These are phyloP conservation scores for Spergularia bocconei DNA, from an alignment of 148 eudicot species.

Conservation along the genomic window DNA sequence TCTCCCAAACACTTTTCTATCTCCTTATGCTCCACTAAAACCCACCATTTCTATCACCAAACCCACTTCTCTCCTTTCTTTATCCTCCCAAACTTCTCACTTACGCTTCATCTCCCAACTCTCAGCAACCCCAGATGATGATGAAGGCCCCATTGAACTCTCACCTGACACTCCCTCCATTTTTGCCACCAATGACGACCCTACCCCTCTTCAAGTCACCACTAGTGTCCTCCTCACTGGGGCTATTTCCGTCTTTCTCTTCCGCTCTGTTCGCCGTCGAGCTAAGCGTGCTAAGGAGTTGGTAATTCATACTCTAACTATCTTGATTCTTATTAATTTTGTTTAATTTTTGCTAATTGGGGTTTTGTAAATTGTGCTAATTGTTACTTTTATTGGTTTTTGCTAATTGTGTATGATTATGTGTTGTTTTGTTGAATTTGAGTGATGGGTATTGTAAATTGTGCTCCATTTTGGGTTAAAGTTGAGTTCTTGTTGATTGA, in stretches of 20 bases:
- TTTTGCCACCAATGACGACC: conserved; percentile 64
- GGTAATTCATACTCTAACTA: conserved; percentile 28
- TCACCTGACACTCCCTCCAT: conserved; percentile 55
- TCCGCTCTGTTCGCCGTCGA: conserved; percentile 82
- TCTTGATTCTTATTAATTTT: no score
- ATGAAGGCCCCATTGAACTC: conserved; percentile 66
- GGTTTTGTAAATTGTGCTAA: no score
- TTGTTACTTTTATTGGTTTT: no score
- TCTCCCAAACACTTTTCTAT: conserved; percentile 22
- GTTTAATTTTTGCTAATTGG: no score
- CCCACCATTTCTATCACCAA: conserved; percentile 26
- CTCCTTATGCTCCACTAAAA: conserved; percentile 23
- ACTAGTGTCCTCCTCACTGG: conserved; percentile 93
- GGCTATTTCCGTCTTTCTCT: conserved; percentile 79
- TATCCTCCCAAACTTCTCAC: conserved; percentile 20
- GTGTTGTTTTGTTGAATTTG: conserved; percentile 15
- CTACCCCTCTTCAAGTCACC: conserved; percentile 65
- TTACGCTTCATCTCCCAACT: conserved; percentile 21
- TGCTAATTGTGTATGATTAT: background rate
- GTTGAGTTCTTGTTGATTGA: background rate
- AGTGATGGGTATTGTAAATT: conserved; percentile 1
- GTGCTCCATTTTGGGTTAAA: background rate
- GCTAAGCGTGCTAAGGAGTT: conserved; percentile 76
- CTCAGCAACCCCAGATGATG: conserved; percentile 26
- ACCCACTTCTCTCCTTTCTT: conserved; percentile 29